These are phyloP conservation scores for Lasiosphaeria miniovina DNA, from an alignment of 495 filamentous ascomycete genomes.

Conservation along the genomic window DNA sequence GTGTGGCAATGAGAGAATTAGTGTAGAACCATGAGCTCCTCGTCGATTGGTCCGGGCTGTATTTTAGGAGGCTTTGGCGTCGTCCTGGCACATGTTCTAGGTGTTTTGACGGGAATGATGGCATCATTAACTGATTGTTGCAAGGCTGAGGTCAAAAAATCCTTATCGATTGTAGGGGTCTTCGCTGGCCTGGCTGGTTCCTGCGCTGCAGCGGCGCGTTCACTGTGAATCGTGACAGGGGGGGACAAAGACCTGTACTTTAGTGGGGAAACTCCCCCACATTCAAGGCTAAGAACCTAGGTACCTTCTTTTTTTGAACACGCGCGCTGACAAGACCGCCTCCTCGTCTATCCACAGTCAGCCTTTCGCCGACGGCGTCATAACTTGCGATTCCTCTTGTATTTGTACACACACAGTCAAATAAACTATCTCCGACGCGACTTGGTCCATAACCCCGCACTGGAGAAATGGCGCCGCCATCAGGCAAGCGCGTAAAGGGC, in stretches of 20 bases:
- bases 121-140: not conserved
- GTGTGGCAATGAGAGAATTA: too few relatives aligned
- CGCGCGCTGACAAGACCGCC: too few relatives aligned
- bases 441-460: not conserved
- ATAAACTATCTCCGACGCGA: not conserved
- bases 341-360: not conserved
- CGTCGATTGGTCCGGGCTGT: too few relatives aligned
- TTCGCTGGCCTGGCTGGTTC: too few relatives aligned
- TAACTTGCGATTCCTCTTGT: too few relatives aligned
- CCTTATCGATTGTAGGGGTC: not conserved
- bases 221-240: not conserved
- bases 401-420: too few relatives aligned
- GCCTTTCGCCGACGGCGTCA: not conserved
- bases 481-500: constrained; percentile 62
- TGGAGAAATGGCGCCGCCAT: constrained; percentile 48
- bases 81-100: not conserved
- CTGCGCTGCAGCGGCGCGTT: not conserved
- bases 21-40: too few relatives aligned
- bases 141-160: not conserved
- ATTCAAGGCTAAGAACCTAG: constrained; percentile 3
- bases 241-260: too few relatives aligned
- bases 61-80: not conserved
- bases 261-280: not conserved
- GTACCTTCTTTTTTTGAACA: too few relatives aligned
- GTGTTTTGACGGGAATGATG: not conserved